Conservation (phyloP, 805 yeast species). For the Saturnispora hagleri region DNA sequence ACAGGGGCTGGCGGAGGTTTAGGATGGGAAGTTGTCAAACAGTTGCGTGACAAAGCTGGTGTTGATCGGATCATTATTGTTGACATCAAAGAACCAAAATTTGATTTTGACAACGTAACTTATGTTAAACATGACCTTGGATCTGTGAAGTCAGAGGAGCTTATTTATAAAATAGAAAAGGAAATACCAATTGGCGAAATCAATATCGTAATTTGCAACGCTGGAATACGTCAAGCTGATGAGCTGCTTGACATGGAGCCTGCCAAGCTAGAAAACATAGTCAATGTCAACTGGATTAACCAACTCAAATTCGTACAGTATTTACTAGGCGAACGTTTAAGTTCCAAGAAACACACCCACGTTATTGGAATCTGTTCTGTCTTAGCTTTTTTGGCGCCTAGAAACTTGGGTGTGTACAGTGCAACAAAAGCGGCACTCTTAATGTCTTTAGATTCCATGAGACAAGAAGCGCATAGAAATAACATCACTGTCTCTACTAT, state of each 20-base stretch:
- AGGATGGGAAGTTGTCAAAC: constrained; percentile 34
- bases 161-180: constrained; percentile 16
- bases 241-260: constrained; percentile 22
- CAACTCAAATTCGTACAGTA: constrained; percentile 33
- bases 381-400: constrained; percentile 41
- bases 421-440: constrained; percentile 40
- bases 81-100: constrained; percentile 21
- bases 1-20: constrained; percentile 47
- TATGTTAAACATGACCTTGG: constrained; percentile 23
- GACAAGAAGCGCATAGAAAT: constrained; percentile 29
- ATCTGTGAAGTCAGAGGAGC: constrained; percentile 13
- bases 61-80: constrained; percentile 24
- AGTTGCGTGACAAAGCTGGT: background rate
- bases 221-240: constrained; percentile 36
- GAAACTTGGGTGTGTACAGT: constrained; percentile 37
- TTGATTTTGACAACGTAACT: constrained; percentile 14
- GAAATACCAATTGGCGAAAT: constrained; percentile 9
- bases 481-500: constrained; percentile 31
- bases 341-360: constrained; percentile 18
- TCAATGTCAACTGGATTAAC: constrained; percentile 36
- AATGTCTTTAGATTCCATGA: constrained; percentile 37
- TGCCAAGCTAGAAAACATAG: constrained; percentile 23
- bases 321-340: constrained; percentile 17
- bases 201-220: constrained; percentile 37
- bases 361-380: constrained; percentile 39